Evolutionary conservation across 2,329 filamentous ascomycete species (phyloP).

Genomic region (Colletotrichum euphorbiae): DNA sequence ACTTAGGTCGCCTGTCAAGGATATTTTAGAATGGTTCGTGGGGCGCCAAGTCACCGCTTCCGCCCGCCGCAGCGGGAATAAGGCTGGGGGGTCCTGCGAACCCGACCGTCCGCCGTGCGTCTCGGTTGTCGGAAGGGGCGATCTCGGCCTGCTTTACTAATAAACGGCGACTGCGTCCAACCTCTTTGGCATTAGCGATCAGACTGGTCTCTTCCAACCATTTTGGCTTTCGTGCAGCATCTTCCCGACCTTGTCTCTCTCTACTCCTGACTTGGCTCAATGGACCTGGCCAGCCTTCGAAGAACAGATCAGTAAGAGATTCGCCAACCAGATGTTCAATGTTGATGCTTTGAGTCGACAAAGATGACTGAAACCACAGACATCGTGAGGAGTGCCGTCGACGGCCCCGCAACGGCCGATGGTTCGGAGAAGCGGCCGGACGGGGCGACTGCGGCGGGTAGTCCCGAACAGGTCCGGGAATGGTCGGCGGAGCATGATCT

Average conservation of each 20-base stretch:
- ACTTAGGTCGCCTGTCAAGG: not conserved
- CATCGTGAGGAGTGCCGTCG: constrained; percentile 3
- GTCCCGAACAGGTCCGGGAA: not conserved
- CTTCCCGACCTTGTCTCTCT: not conserved
- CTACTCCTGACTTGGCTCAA: not conserved
- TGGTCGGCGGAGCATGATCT: constrained; percentile 36
- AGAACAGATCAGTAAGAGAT: not conserved
- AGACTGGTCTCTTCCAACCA: not conserved
- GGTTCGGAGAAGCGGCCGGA: not conserved
- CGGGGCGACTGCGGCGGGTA: not conserved
- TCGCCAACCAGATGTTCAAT: not conserved
- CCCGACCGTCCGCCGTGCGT: not conserved
- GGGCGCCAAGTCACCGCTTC: constrained; percentile 1
- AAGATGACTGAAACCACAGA: not conserved
- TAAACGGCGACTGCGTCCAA: constrained; percentile 1
- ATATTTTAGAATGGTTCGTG: not conserved
- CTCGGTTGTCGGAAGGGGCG: constrained; percentile 1
- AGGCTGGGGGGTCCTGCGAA: constrained; percentile 1
- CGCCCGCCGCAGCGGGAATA: constrained; percentile 29
- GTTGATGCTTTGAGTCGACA: not conserved
- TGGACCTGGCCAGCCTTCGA: not conserved
- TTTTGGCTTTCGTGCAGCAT: not conserved
- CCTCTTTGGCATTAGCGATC: not conserved
- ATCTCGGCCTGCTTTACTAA: constrained; percentile 26
- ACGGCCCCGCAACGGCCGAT: constrained; percentile 5